Evolutionary conservation across 2,329 filamentous ascomycete species (phyloP).

Genomic region (Penicillium glabrum): DNA sequence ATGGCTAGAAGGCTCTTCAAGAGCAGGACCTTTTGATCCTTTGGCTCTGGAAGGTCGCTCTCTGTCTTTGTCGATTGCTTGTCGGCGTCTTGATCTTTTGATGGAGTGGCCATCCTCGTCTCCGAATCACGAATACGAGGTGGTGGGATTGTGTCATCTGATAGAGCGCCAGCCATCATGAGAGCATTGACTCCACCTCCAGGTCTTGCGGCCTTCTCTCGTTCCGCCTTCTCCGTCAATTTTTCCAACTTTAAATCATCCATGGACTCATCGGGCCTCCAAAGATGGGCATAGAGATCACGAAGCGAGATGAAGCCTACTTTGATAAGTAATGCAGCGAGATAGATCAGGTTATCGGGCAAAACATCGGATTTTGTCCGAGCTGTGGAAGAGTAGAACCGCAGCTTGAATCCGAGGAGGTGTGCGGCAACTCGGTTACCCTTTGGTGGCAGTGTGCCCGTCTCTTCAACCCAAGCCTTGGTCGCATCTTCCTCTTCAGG

Average conservation of each 20-base stretch:
- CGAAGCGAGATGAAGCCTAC: conserved; percentile 92
- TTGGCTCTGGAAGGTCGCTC: conserved; percentile 65
- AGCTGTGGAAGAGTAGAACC: conserved; percentile 83
- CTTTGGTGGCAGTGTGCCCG: conserved; percentile 75
- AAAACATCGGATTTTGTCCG: conserved; percentile 74
- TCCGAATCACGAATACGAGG: conserved; percentile 53
- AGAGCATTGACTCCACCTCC: conserved; percentile 79
- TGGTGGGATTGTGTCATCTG: conserved; percentile 70
- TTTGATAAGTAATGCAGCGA: conserved; percentile 91
- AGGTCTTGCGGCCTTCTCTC: conserved; percentile 68
- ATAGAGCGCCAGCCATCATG: conserved; percentile 79
- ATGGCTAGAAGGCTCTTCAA: conserved; percentile 85
- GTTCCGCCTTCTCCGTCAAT: conserved; percentile 73
- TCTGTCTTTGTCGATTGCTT: conserved; percentile 39
- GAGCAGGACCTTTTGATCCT: conserved; percentile 84
- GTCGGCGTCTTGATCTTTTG: conserved; percentile 54
- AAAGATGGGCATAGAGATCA: conserved; percentile 90
- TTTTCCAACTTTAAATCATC: conserved; percentile 67
- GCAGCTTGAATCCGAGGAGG: conserved; percentile 92
- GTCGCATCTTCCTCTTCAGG: conserved; percentile 57
- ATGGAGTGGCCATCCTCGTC: conserved; percentile 52
- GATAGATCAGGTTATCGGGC: conserved; percentile 88
- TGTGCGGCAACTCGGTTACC: conserved; percentile 93
- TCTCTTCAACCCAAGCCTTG: conserved; percentile 74
- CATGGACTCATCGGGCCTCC: conserved; percentile 83